Evolutionary conservation across 2,329 filamentous ascomycete genomes (phyloP).

Genomic region (Orbilia javanica): DNA sequence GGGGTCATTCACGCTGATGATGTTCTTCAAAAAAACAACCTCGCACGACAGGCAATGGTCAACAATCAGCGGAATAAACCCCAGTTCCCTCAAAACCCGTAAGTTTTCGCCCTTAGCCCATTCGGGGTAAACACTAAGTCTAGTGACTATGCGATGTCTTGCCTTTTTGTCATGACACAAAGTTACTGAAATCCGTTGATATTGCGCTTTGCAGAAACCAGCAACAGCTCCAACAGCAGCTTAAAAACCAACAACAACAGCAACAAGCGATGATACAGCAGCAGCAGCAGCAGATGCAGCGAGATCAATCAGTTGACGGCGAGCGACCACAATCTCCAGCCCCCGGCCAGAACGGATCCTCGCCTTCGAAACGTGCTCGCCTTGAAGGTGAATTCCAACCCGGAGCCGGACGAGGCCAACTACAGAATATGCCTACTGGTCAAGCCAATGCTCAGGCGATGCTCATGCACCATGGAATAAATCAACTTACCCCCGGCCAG

Average conservation of each 20-base stretch:
- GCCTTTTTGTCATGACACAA: constrained; percentile 59
- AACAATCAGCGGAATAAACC: constrained; percentile 61
- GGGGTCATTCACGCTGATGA: constrained; percentile 60
- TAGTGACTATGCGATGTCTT: constrained; percentile 57
- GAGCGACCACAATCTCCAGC: constrained; percentile 69
- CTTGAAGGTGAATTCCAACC: constrained; percentile 59
- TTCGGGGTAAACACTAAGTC: constrained; percentile 49
- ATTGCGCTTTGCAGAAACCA: constrained; percentile 56
- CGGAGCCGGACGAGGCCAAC: constrained; percentile 50
- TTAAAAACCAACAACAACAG: constrained; percentile 66
- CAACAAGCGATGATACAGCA: constrained; percentile 76
- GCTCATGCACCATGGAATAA: constrained; percentile 78
- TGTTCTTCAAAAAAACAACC: constrained; percentile 59
- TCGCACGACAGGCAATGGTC: constrained; percentile 63
- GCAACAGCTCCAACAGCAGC: constrained; percentile 59
- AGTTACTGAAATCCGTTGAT: constrained; percentile 59
- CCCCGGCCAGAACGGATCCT: constrained; percentile 65
- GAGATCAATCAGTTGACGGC: constrained; percentile 72
- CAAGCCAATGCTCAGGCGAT: constrained; percentile 64
- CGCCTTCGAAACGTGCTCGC: constrained; percentile 61
- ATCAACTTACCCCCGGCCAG: constrained; percentile 81
- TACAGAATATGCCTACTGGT: constrained; percentile 54
- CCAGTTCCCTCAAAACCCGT: constrained; percentile 51
- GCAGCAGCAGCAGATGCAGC: constrained; percentile 70
- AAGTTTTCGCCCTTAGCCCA: constrained; percentile 36